A percentile compares a stretch with the other conserved stretches of the same genome.
Conservation (phyloP, 2,329 filamentous ascomycete genomes). For the Raffaelea deltoideospora region DNA sequence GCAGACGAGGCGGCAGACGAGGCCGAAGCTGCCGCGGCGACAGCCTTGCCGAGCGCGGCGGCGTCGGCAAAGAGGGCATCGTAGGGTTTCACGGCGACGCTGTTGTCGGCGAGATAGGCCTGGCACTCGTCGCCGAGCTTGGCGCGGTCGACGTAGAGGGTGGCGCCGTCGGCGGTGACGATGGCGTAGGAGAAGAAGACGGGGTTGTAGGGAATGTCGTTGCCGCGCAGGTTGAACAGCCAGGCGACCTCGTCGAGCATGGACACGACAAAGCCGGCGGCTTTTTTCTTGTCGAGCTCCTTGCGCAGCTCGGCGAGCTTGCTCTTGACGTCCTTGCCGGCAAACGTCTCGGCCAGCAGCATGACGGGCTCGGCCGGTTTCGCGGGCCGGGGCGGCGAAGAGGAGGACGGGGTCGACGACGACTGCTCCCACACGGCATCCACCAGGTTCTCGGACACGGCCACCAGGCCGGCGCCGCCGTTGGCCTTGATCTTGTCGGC, state of each 20-base stretch:
- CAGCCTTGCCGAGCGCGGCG: conserved; percentile 39
- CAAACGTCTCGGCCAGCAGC: conserved; percentile 54
- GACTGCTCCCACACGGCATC: conserved; percentile 93
- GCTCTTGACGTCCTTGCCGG: conserved; percentile 66
- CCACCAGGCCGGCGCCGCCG: conserved; percentile 61
- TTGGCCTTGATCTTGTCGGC: conserved; percentile 75
- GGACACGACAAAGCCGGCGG: conserved; percentile 73
- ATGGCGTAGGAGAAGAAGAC: conserved; percentile 97
- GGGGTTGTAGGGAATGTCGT: conserved; percentile 92
- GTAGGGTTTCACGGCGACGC: conserved; percentile 69
- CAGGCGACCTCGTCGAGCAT: conserved; percentile 95
- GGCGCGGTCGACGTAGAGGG: conserved; percentile 67
- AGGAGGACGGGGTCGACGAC: no score
- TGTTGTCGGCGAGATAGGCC: conserved; percentile 52
- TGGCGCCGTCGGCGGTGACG: conserved; percentile 61
- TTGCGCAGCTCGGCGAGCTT: conserved; percentile 83
- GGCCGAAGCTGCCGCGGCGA: conserved; percentile 11
- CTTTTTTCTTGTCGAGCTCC: conserved; percentile 81
- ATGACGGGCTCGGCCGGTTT: conserved; percentile 64
- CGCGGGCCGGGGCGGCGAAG: conserved; percentile 52
- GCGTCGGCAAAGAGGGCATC: conserved; percentile 65
- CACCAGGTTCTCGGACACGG: conserved; percentile 71
- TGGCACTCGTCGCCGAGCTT: conserved; percentile 59
- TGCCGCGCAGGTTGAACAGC: conserved; percentile 95
- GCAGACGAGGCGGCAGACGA: conserved; percentile 10